Base-by-base conservation (phyloP, 2,329 filamentous ascomycete genomes). In the Diaporthe batatas region DNA sequence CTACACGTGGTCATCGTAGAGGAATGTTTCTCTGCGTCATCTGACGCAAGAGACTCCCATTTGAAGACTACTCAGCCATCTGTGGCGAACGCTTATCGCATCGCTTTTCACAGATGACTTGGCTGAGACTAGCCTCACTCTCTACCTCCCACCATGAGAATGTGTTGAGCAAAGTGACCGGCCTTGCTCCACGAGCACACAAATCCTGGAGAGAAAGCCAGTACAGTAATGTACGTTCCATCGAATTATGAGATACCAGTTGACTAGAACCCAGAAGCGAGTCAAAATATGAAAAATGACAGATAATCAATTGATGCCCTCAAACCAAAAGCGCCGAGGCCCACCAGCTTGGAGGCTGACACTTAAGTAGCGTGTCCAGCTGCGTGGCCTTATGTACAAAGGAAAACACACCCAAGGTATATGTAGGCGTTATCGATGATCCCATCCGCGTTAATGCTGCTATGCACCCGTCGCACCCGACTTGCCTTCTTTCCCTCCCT, bases 401-500 rank as follows among this genome's bases (percentile, higher is more conserved):
- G 16, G 32, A 67, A 34, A 67, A 67, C 53, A 47, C 62, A 39
- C 11, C 47, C 47, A 39, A 21, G 23, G n/a, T 39, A 25, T 53
- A 49, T 67, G 32, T 53, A 53, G 47, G 32, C 21, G 62, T 67
- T 25, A 51, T 25, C 32, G 21, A 53, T 53, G 29, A 39, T 53
- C 47, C 62, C 62, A 53, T 25, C 62, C 62, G 62, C 62, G 32
- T 16, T 39, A 53, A 67, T 67, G 62, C 62, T 67, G 47, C 62
- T 53, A 67, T 67, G 62, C 62, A 67, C 62, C 59, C 62, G n/a
- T 67, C 62, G 39, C n/a, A 34, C 47, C 29, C 25, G 62, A 67
- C 47, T 67, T 29, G 47, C 32, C 62, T 23, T 14, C 47, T 18
- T 18, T 39, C 47, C 62, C 32, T 12, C 47, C 62, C 62, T 21